Conservation (phyloP, 345 rosid species). For the Salix koriyanagi region DNA sequence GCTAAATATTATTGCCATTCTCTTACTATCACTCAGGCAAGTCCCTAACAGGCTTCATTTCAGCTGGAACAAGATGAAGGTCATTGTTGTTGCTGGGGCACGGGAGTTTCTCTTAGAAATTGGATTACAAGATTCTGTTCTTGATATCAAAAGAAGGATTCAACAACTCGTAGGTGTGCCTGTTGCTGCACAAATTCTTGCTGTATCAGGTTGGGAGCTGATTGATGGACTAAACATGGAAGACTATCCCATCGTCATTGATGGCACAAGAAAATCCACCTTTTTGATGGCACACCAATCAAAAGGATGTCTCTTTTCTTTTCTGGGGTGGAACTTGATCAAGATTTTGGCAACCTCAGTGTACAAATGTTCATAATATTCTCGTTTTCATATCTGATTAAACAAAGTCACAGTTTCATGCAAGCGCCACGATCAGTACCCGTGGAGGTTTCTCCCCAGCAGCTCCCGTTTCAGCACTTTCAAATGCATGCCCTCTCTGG, state of each 20-base stretch:
- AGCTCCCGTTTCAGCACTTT: background rate
- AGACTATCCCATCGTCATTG: slow-evolving; percentile 69
- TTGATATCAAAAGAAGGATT: background rate
- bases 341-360: slow-evolving; percentile 55
- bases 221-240: slow-evolving; percentile 86
- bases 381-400: too few relatives aligned
- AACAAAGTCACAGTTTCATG: too few relatives aligned
- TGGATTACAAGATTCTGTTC: background rate
- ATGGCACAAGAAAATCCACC: slow-evolving; percentile 70
- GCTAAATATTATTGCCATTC: too few relatives aligned
- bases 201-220: slow-evolving; percentile 70
- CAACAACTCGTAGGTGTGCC: slow-evolving; percentile 45
- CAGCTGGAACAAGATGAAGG: too few relatives aligned
- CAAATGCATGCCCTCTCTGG: background rate
- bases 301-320: slow-evolving; percentile 60
- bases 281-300: slow-evolving; percentile 53
- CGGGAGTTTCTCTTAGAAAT: background rate
- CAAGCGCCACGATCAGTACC: background rate
- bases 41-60: too few relatives aligned
- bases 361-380: slow-evolving; percentile 7
- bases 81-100: too few relatives aligned
- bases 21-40: too few relatives aligned
- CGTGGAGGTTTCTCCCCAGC: background rate
- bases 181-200: slow-evolving; percentile 43
- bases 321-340: slow-evolving; percentile 58